Evolutionary conservation across 192 early-diverging fungal species (phyloP), one percentile per base, ranked within the genome.

Genomic region (Backusella mclennaniae): DNA sequence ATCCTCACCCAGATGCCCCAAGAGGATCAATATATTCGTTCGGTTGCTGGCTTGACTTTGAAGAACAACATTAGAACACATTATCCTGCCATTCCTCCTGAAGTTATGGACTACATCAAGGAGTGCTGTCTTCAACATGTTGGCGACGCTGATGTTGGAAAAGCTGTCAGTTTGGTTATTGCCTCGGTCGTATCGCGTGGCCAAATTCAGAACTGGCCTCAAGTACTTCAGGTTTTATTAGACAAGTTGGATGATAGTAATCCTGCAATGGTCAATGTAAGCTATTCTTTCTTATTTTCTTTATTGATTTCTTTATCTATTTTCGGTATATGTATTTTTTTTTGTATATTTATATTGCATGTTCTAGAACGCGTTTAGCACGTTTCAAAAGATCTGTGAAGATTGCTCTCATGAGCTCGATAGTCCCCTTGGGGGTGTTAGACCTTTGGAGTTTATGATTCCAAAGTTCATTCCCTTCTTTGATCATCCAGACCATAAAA

Each of bases 361-460:
- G 33, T 31, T 69, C 41, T 76, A 94, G 93, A 92, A 93, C 63
- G 88, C 94, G 19, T 95, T 96, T 81, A 89, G 92, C 71, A 94
- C 95, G 12, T 80, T 99, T 76, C 87, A 90, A 83, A 96, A 97
- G 85, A 95, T 99, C 77, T 99, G 98, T 84, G 97, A 99, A 82
- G 98, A 99, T 79, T 95, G 90, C 53, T 85, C 92, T 71, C 87
- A 85, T 19, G 91, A 94, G 41, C 88, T 99, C 36, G 93, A 96
- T 67, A 84, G 89, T 59, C 87, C 89, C 26, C 86, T 93, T 72
- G 86, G 88, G 53, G 93, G 95, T 81, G 85, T 90, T 17, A 86
- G 90, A 44, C 91, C 92, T 9, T 88, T 96, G 31, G 91, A 93
- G 70, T 90, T 91, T 76, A 95, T 98, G 91, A 91, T 98, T 49